Conservation (phyloP, 225 moss, liverwort and hornwort genomes). For the Marchantia polymorpha region DNA sequence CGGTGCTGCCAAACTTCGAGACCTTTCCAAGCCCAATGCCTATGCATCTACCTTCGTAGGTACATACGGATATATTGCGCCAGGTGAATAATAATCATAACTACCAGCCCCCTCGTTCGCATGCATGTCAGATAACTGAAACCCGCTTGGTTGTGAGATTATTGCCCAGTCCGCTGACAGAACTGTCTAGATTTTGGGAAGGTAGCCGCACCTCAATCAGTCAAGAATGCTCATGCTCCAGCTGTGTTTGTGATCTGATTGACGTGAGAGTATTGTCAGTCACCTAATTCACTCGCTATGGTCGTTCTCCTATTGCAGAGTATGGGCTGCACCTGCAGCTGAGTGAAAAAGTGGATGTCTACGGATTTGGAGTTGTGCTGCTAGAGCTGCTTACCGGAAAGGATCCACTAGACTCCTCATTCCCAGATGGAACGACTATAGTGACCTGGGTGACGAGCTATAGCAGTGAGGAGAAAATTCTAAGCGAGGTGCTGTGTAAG, state of each 20-base stretch:
- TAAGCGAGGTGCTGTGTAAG: constrained; percentile 11
- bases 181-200: too few species aligned
- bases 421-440: constrained; percentile 25
- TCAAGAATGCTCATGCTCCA: too few species aligned
- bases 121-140: too few species aligned
- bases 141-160: too few species aligned
- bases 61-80: constrained; percentile 45
- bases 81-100: constrained; percentile 21
- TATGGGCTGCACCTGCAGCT: constrained; percentile 19
- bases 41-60: constrained; percentile 33
- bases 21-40: not conserved
- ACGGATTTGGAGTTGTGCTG: constrained; percentile 36
- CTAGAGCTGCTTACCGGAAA: constrained; percentile 37
- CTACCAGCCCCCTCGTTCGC: too few species aligned
- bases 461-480: not conserved
- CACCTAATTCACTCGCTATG: too few species aligned
- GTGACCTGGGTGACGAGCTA: constrained; percentile 15
- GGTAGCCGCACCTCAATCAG: too few species aligned
- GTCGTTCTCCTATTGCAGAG: constrained; percentile 14
- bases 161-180: too few species aligned
- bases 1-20: constrained; percentile 33
- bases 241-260: too few species aligned
- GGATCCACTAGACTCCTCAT: constrained; percentile 16
- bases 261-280: too few species aligned
- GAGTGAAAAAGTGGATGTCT: constrained; percentile 36